A percentile compares a stretch with the other conserved stretches of the same genome.
These are phyloP conservation scores for Chamaecrista fasciculata DNA, from an alignment of 306 rosid species.

Conservation along the genomic window DNA sequence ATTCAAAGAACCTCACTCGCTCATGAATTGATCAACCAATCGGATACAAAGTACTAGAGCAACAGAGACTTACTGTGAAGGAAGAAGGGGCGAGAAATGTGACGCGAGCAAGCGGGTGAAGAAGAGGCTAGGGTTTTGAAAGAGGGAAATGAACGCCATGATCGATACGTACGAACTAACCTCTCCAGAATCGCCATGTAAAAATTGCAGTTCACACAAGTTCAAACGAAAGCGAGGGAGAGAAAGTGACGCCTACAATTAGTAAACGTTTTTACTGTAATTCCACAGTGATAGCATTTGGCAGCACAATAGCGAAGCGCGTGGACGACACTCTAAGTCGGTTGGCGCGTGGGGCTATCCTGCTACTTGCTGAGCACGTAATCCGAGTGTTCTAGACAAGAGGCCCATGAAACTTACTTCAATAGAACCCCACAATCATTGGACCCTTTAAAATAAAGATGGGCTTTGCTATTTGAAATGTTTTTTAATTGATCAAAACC, in stretches of 20 bases:
- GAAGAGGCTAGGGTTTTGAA: slow-evolving; percentile 52
- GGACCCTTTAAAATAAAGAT: too few species aligned
- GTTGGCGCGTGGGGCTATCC: not conserved
- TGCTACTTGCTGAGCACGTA: not conserved
- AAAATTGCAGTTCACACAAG: too few species aligned
- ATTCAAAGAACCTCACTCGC: not conserved
- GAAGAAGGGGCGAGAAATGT: slow-evolving; percentile 24
- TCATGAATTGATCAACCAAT: not conserved
- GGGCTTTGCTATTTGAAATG: too few species aligned
- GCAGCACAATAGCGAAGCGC: not conserved
- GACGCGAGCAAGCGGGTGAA: slow-evolving; percentile 24
- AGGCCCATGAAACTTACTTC: too few species aligned
- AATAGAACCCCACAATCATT: too few species aligned
- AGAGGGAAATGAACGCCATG: slow-evolving; percentile 32
- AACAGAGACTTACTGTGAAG: slow-evolving; percentile 37
- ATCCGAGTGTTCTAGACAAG: too few species aligned
- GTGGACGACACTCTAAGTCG: not conserved
- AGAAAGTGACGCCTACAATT: too few species aligned
- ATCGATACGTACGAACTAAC: slow-evolving; percentile 35
- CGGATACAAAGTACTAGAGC: not conserved
- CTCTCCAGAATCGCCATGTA: slow-evolving; percentile 47
- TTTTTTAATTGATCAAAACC: too few species aligned
- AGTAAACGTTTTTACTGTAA: too few species aligned
- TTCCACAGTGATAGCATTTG: too few species aligned
- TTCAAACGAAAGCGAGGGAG: not conserved